A percentile compares a stretch with the other conserved stretches of the same genome.
These are phyloP conservation scores for Quercus lobata DNA, from an alignment of 331 rosid genomes.

Conservation along the genomic window DNA sequence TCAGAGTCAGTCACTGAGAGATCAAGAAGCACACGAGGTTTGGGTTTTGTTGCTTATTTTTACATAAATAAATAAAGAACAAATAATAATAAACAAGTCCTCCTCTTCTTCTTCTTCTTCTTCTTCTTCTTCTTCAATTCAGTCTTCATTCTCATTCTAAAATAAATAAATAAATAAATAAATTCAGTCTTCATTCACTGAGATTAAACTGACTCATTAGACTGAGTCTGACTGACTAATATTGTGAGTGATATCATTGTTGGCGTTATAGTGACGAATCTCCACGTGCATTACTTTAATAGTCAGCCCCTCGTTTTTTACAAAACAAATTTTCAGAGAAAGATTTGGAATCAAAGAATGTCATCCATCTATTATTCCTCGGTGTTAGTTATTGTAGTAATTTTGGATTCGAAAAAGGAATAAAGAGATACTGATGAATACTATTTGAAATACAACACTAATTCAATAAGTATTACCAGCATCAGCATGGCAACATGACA, in stretches of 20 bases:
- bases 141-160: no score
- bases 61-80: background rate
- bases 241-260: background rate
- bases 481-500: no score
- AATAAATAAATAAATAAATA: no score
- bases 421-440: no score
- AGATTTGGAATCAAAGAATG: background rate
- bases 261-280: background rate
- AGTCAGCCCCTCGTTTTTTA: background rate
- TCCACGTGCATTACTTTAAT: background rate
- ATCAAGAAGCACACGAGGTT: background rate
- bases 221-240: background rate
- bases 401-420: background rate
- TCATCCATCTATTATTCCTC: background rate
- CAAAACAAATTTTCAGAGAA: background rate
- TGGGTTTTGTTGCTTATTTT: background rate
- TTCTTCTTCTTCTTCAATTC: no score
- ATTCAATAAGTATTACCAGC: no score
- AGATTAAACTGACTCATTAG: no score
- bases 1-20: background rate
- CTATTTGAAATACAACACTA: no score
- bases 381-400: background rate
- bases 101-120: no score
- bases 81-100: background rate
- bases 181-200: no score